phyloP scores from a whole-genome alignment of 2,329 filamentous ascomycete genomes.

The Fusarium verrucosum region DNA sequence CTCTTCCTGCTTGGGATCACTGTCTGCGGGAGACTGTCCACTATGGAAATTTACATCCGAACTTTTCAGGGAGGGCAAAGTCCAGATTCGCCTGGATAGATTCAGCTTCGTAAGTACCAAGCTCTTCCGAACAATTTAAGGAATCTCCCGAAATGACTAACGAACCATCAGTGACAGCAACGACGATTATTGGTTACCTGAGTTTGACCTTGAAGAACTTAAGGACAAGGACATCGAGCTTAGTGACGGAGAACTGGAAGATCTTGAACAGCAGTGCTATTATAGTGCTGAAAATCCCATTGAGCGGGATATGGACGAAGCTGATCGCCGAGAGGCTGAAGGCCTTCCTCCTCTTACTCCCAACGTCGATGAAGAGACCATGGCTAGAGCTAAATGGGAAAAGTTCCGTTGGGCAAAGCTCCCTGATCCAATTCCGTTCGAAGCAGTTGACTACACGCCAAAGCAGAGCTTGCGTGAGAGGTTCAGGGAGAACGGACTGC shows the following conservation, averaged over 20 bases:
- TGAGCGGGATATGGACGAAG: neutral
- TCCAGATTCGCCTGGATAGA: neutral
- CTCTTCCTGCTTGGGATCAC: neutral
- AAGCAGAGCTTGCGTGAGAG: neutral
- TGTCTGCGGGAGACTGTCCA: neutral
- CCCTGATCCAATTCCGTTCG: neutral
- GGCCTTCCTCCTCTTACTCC: neutral
- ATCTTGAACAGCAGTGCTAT: neutral
- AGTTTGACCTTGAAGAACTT: neutral
- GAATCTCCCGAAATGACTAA: neutral
- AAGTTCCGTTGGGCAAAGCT: neutral
- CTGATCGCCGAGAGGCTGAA: neutral
- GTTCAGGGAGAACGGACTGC: neutral
- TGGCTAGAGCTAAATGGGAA: slow-evolving; percentile 1
- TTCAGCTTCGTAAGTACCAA: neutral
- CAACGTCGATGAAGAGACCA: neutral
- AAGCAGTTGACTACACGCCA: neutral
- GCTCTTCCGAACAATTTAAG: accelerated
- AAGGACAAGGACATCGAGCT: neutral
- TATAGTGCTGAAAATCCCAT: neutral
- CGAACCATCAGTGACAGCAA: neutral
- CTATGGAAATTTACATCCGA: accelerated
- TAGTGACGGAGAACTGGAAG: neutral
- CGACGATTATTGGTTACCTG: neutral
- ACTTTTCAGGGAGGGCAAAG: neutral